A percentile compares a stretch with the other conserved stretches of the same genome.
phyloP scores from a whole-genome alignment of 129 eudicot species.

The Calendula officinalis region DNA sequence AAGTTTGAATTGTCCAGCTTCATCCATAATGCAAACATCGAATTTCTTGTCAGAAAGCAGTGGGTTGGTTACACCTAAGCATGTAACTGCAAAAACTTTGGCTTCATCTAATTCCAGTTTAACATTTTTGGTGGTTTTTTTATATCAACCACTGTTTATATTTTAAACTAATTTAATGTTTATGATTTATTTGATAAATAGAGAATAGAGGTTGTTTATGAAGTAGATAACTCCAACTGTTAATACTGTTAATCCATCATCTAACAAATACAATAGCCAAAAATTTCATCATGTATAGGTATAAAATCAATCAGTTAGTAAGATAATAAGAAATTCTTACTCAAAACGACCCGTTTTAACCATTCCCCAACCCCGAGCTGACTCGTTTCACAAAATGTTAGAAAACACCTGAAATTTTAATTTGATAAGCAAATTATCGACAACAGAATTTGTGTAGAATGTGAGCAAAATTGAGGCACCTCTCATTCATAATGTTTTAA shows the following conservation, averaged over 20 bases:
- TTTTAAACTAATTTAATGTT: not conserved
- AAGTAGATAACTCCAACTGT: constrained; percentile 48
- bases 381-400: not conserved
- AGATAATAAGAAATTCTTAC: not conserved
- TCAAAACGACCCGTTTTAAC: too few relatives aligned
- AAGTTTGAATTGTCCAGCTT: constrained; percentile 93
- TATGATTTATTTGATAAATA: not conserved
- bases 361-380: too few relatives aligned
- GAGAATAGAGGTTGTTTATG: constrained; percentile 6
- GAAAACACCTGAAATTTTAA: constrained; percentile 82
- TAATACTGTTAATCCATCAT: constrained; percentile 40
- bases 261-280: constrained; percentile 55
- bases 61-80: constrained; percentile 88
- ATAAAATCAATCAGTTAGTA: constrained; percentile 50
- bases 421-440: constrained; percentile 91
- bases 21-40: constrained; percentile 99
- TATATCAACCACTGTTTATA: constrained; percentile 53
- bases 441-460: constrained; percentile 96
- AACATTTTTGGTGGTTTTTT: constrained; percentile 55
- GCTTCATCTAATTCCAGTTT: constrained; percentile 58
- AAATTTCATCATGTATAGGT: constrained; percentile 83
- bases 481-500: constrained; percentile 92
- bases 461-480: constrained; percentile 94
- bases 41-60: constrained; percentile 77
- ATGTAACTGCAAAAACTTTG: constrained; percentile 97